Evolutionary conservation across 2,329 filamentous ascomycete genomes (phyloP).

Genomic region (Zymoseptoria tritici): DNA sequence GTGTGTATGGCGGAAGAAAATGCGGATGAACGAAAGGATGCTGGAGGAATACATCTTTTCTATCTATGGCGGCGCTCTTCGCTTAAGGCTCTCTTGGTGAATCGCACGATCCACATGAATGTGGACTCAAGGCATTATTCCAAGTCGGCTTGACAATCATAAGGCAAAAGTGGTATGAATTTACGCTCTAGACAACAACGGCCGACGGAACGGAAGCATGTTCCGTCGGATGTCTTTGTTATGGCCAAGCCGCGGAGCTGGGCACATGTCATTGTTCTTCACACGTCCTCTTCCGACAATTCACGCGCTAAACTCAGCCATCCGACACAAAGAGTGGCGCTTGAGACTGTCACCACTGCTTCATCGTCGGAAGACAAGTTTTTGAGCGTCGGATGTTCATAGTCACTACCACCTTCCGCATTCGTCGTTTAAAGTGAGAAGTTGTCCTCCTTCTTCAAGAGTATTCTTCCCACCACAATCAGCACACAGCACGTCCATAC

Average conservation of each 20-base stretch:
- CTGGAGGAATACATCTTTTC: not conserved
- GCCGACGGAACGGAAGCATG: not conserved
- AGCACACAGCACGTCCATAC: not conserved
- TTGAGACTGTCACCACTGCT: not conserved
- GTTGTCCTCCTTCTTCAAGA: not conserved
- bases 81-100: conserved; percentile 6
- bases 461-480: not conserved
- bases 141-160: not conserved
- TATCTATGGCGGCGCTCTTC: conserved; percentile 1
- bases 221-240: not conserved
- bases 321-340: not conserved
- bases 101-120: conserved; percentile 3
- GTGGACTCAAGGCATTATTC: not conserved
- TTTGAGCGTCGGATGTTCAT: not conserved
- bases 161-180: not conserved
- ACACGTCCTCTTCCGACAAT: not conserved
- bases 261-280: not conserved
- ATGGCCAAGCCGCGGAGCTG: not conserved
- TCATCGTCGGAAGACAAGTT: not conserved
- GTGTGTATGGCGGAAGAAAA: too few species aligned
- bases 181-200: not conserved
- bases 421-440: not conserved
- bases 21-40: conserved; percentile 1
- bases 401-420: not conserved
- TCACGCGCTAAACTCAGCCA: not conserved